Conservation (phyloP, 148 eudicot species). For the Cornus controversa region DNA sequence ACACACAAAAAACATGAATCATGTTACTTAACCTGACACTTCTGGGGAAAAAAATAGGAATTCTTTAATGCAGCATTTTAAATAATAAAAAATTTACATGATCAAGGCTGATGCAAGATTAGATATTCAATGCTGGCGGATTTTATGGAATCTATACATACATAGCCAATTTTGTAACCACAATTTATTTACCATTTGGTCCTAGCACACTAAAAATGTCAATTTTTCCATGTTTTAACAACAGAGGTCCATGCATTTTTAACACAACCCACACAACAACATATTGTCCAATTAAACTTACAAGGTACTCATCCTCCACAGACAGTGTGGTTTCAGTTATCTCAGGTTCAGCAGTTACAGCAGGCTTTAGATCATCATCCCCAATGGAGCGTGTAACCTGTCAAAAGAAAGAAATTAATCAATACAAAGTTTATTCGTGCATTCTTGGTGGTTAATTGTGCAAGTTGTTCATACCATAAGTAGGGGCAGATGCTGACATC, state of each 20-base stretch:
- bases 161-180: background rate
- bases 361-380: slow-evolving; percentile 96
- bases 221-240: background rate
- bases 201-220: background rate
- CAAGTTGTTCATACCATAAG: background rate
- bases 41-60: background rate
- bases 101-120: background rate
- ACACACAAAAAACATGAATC: too few relatives aligned
- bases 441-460: background rate
- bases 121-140: background rate
- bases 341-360: slow-evolving; percentile 97
- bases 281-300: slow-evolving; percentile 25
- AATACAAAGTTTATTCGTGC: background rate
- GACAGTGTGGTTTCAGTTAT: slow-evolving; percentile 69
- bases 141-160: background rate
- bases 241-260: background rate
- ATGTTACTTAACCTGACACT: background rate
- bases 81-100: too few relatives aligned
- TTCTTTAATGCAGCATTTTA: background rate
- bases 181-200: background rate
- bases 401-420: background rate
- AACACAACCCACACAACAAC: background rate
- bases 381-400: slow-evolving; percentile 97
- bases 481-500: background rate
- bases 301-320: slow-evolving; percentile 79